These are phyloP conservation scores for Aureobasidium sp. DNA, from an alignment of 2,329 filamentous ascomycete species.

Conservation along the genomic window DNA sequence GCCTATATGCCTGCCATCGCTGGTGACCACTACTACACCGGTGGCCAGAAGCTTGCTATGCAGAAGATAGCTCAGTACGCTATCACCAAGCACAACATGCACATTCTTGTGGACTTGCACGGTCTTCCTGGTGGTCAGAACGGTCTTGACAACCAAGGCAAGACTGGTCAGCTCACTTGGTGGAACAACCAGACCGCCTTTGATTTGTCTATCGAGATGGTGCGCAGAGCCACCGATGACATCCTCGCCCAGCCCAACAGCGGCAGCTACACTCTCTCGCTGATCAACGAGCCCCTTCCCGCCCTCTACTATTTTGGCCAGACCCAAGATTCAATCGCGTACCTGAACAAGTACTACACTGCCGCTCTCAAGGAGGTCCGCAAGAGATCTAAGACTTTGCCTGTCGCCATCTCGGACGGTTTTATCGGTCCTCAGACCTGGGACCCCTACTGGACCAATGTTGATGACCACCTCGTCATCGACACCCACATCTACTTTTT, in stretches of 20 bases:
- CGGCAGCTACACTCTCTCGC: background rate
- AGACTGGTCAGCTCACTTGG: conserved; percentile 10
- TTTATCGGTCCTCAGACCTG: conserved; percentile 10
- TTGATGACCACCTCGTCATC: conserved; percentile 4
- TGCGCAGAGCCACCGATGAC: background rate
- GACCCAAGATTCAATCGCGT: background rate
- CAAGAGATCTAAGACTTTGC: conserved; percentile 7
- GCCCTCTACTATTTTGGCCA: background rate
- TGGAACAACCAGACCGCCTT: conserved; percentile 3
- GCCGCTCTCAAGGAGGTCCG: background rate
- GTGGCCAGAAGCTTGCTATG: background rate
- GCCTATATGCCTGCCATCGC: conserved; percentile 38
- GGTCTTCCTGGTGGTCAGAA: conserved; percentile 69
- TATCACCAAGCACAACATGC: conserved; percentile 35
- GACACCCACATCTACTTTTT: conserved; percentile 13
- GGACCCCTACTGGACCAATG: conserved; percentile 5
- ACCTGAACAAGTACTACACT: background rate
- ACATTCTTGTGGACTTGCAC: conserved; percentile 48
- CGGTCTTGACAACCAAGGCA: conserved; percentile 11
- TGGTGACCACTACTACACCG: conserved; percentile 35
- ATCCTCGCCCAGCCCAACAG: background rate
- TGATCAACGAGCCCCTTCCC: background rate
- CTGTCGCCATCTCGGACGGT: conserved; percentile 5
- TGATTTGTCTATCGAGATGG: background rate
- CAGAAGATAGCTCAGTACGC: background rate